Evolutionary conservation across 2,329 filamentous ascomycete genomes (phyloP), one percentile per base, ranked within the genome.

Genomic region (Phyllosticta citrichinensis): DNA sequence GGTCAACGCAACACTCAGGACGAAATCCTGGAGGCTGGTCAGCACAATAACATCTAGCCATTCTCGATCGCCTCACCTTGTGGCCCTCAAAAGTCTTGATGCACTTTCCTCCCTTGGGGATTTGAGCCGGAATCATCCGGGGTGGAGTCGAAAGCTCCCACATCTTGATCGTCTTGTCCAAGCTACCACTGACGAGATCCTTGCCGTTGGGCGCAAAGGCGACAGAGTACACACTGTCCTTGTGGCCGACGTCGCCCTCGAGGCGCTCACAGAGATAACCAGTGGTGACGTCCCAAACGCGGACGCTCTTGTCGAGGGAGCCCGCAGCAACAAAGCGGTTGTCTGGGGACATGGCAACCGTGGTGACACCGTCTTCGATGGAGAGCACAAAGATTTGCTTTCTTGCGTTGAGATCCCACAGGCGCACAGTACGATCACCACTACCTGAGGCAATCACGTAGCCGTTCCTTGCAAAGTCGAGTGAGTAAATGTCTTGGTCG

Each of bases 101-200:
- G 73, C 94, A 97, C 74, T 96, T 91, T 68, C 94, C 93, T 40
- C 88, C 88, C 79, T 94, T 95, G 9, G 87, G 82, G 33, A 82
- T 84, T 53, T 83, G 81, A 70, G 83, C 84, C 55, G 84, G 81
- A 62, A 86, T 82, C 68, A 86, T 83, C 66, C 81, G 80, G 67
- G 88, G 83, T 53, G 87, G 84, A 22, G 88, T 83, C 60, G 83
- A 87, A 57, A 99, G 82, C 79, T 97, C 92, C 92, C 94, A 99
- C 88, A 97, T 96, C 80, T 97, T 96, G 80, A 97, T 97, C 0
- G 93, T 97, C 81, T 96, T 96, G 74, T 99, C 94, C 67, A 97
- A 79, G 81, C 89, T 95, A 65, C 94, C 94, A 69, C 89, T 95
- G 70, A 97, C 93, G 51, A 99, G 86, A 66, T 96, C 90, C 68